A percentile compares a stretch with the other conserved stretches of the same genome.
Evolutionary conservation across 2,329 filamentous ascomycete genomes (phyloP).

Genomic region (Elsinoe perseae): DNA sequence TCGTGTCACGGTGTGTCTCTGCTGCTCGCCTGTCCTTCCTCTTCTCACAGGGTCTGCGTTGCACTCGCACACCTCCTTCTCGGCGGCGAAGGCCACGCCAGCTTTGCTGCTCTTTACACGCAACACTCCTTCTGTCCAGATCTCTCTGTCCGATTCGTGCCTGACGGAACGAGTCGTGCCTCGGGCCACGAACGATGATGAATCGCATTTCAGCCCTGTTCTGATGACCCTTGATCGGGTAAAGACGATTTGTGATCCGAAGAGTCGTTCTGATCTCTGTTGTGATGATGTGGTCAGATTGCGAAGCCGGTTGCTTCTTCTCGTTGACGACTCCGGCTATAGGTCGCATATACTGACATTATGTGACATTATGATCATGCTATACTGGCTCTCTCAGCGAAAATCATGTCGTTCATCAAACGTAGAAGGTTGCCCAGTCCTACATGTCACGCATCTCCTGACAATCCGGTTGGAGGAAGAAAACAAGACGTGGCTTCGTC

Average conservation of each 20-base stretch:
- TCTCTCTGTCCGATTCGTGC: background rate
- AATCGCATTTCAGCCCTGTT: slow-evolving; percentile 1
- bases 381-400: background rate
- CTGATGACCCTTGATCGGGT: background rate
- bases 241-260: background rate
- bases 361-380: background rate
- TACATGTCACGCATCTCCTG: background rate
- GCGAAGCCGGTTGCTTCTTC: background rate
- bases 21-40: background rate
- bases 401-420: background rate
- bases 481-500: background rate
- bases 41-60: background rate
- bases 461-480: background rate
- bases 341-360: background rate
- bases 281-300: background rate
- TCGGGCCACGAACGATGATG: slow-evolving; percentile 7
- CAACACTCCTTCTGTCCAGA: background rate
- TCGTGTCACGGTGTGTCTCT: background rate
- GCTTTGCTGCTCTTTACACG: background rate
- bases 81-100: slow-evolving; percentile 1
- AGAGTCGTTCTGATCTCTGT: background rate
- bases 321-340: background rate
- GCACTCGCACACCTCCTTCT: slow-evolving; percentile 8
- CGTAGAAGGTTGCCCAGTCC: background rate
- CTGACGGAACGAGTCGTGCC: background rate